Evolutionary conservation across 352 stramenopile genomes (phyloP).

Genomic region (Globisporangium splendens): DNA sequence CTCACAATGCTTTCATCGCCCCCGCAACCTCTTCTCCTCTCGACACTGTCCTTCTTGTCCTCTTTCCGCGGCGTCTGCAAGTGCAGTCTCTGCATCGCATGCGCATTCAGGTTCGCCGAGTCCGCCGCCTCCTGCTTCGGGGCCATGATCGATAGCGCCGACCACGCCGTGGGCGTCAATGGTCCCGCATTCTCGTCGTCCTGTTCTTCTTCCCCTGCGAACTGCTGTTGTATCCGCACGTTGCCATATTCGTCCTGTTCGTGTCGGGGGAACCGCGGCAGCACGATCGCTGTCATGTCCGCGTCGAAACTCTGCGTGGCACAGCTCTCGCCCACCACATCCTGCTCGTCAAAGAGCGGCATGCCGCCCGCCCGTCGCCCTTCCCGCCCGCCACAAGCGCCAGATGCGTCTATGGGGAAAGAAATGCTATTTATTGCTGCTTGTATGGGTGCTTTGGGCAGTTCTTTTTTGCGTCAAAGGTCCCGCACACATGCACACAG

Average conservation of each 20-base stretch:
- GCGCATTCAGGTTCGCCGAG: neutral
- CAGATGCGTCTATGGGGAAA: too few relatives aligned
- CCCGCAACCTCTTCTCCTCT: neutral
- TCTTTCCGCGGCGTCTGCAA: conserved; percentile 12
- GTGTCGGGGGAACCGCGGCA: neutral
- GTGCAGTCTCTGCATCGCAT: conserved; percentile 16
- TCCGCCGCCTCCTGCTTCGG: conserved; percentile 1
- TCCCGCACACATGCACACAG: too few relatives aligned
- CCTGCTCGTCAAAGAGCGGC: conserved; percentile 20
- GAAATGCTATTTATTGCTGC: too few relatives aligned
- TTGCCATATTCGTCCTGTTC: neutral
- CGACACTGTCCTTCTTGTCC: neutral
- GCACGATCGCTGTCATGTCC: conserved; percentile 6
- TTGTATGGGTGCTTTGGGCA: too few relatives aligned
- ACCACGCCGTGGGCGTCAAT: conserved; percentile 4
- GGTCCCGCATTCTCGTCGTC: too few relatives aligned
- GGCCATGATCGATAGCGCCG: conserved; percentile 13
- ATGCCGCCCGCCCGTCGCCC: too few relatives aligned
- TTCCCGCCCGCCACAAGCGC: too few relatives aligned
- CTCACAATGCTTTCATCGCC: neutral
- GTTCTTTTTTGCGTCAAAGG: too few relatives aligned
- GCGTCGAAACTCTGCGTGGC: conserved; percentile 20
- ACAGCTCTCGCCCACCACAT: conserved; percentile 32
- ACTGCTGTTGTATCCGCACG: neutral
- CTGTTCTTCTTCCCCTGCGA: neutral